These are phyloP conservation scores for Macroventuria anomochaeta DNA, from an alignment of 2,329 filamentous ascomycete genomes.

Conservation along the genomic window DNA sequence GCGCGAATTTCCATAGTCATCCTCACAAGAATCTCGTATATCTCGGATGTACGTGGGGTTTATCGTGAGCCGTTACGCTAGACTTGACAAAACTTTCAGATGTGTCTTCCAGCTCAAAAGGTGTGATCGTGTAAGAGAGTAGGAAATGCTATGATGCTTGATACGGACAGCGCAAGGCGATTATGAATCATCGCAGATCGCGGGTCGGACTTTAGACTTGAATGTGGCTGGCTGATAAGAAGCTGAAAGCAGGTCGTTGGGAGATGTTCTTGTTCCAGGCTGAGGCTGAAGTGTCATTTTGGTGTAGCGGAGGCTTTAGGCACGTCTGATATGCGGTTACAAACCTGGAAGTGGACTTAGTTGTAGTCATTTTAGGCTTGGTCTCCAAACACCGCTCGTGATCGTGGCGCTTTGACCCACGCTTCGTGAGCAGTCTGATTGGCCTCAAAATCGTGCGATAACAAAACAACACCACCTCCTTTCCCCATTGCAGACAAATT, in stretches of 20 bases:
- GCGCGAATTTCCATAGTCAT: neutral
- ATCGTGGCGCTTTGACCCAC: neutral
- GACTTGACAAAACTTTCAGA: neutral
- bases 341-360: neutral
- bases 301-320: neutral
- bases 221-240: neutral
- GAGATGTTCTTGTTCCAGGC: neutral
- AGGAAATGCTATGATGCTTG: neutral
- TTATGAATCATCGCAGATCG: neutral
- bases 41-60: neutral
- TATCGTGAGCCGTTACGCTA: neutral
- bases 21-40: neutral
- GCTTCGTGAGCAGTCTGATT: neutral
- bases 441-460: neutral
- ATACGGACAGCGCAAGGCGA: neutral
- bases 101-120: neutral
- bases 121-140: neutral
- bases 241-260: neutral
- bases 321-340: neutral
- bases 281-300: neutral
- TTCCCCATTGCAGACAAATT: neutral
- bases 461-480: neutral
- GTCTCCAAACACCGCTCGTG: neutral
- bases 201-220: neutral
- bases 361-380: neutral